Percentiles rank a stretch among this genome's conserved stretches.
These are phyloP conservation scores for Stereocaulon alpinum DNA, from an alignment of 495 filamentous ascomycete genomes.

Conservation along the genomic window DNA sequence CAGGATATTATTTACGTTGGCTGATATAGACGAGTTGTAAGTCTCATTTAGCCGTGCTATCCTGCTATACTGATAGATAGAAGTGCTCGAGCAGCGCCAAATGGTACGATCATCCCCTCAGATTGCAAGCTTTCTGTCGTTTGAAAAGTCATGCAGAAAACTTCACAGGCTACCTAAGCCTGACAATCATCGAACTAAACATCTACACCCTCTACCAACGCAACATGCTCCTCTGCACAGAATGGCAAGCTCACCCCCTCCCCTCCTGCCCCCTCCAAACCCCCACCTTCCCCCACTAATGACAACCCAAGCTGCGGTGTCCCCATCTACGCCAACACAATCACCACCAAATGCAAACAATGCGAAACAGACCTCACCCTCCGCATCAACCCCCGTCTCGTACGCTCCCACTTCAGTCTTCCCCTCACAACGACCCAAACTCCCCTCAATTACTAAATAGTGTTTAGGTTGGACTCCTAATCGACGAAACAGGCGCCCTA, in stretches of 20 bases:
- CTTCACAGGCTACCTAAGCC: slow-evolving; percentile 50
- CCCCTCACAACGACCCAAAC: too few relatives aligned
- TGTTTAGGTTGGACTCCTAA: slow-evolving; percentile 18
- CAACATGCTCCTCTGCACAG: slow-evolving; percentile 41
- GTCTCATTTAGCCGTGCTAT: slow-evolving; percentile 5
- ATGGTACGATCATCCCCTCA: slow-evolving; percentile 25
- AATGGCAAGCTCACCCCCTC: slow-evolving; percentile 38
- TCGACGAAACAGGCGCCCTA: slow-evolving; percentile 24
- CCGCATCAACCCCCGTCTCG: slow-evolving; percentile 39
- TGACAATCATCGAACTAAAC: slow-evolving; percentile 45
- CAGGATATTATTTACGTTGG: slow-evolving; percentile 46
- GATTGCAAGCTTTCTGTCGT: background rate
- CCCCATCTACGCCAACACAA: slow-evolving; percentile 43
- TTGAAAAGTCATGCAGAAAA: slow-evolving; percentile 17
- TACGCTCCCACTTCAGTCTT: slow-evolving; percentile 5
- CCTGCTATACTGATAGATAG: background rate
- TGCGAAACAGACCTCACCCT: slow-evolving; percentile 38
- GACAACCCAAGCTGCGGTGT: slow-evolving; percentile 40
- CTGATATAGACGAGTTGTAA: slow-evolving; percentile 50
- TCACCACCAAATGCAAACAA: slow-evolving; percentile 38
- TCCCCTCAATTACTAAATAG: too few relatives aligned
- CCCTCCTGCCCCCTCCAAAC: background rate
- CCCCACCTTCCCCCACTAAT: background rate
- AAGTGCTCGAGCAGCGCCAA: slow-evolving; percentile 29
- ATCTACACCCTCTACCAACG: slow-evolving; percentile 37